A percentile compares a stretch with the other conserved stretches of the same genome.
Evolutionary conservation across 2,329 filamentous ascomycete species (phyloP).

Genomic region (Chaetomium sp.): DNA sequence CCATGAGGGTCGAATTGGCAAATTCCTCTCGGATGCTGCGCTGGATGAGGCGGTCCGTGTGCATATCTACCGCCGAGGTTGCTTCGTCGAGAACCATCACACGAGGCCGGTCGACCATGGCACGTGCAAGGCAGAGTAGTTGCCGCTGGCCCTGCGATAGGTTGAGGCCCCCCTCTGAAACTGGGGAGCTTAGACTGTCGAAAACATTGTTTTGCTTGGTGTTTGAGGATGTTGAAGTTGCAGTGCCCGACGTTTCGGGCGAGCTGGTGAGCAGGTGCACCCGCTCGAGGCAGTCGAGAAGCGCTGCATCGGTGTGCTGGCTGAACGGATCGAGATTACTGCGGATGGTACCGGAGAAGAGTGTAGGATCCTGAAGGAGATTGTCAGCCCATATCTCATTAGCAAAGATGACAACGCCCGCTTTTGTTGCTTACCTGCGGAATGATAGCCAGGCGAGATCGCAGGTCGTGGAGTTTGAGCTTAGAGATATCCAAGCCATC

Average conservation of each 20-base stretch:
- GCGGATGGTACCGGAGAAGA: no score
- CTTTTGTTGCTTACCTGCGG: conserved; percentile 48
- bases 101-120: background rate
- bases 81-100: background rate
- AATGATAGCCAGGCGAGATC: conserved; percentile 72
- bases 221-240: conserved; percentile 71
- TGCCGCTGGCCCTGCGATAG: background rate
- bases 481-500: conserved; percentile 70
- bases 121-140: background rate
- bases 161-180: no score
- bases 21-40: background rate
- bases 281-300: no score
- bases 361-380: no score
- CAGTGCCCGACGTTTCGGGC: conserved; percentile 72
- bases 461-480: conserved; percentile 61
- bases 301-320: no score
- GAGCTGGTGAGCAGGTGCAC: conserved; percentile 54
- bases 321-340: no score
- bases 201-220: conserved; percentile 36
- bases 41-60: background rate
- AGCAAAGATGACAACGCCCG: no score
- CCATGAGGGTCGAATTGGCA: background rate
- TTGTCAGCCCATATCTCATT: no score
- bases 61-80: background rate
- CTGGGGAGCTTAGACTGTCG: no score